phyloP scores from a whole-genome alignment of 148 eudicot genomes.

The Diospyros kaki region DNA sequence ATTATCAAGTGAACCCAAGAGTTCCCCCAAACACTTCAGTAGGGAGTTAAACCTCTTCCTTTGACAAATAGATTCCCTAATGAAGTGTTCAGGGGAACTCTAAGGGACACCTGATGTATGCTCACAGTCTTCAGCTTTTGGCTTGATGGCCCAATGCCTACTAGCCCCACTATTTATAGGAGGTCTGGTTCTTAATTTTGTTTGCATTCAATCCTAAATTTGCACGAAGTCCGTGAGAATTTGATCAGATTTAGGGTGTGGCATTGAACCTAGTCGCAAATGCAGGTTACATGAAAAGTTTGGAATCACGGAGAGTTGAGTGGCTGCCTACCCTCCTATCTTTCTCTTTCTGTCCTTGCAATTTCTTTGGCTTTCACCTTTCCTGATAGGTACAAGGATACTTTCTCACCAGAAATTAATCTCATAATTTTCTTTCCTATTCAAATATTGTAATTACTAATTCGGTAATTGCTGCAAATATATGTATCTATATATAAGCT shows the following conservation, averaged over 20 bases:
- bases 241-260: too few relatives aligned
- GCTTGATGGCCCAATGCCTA: not conserved
- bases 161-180: conserved; percentile 1
- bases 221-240: not conserved
- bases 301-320: not conserved
- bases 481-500: too few relatives aligned
- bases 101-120: conserved; percentile 12
- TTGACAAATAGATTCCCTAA: not conserved
- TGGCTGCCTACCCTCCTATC: conserved; percentile 7
- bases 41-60: not conserved
- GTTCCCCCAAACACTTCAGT: conserved; percentile 35
- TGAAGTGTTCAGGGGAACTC: conserved; percentile 20
- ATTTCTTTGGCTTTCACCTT: conserved; percentile 1
- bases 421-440: too few relatives aligned
- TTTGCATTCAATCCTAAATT: not conserved
- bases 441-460: too few relatives aligned
- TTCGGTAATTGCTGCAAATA: too few relatives aligned
- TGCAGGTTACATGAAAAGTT: conserved; percentile 5
- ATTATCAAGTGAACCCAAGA: conserved; percentile 13
- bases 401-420: not conserved
- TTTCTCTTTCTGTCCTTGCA: not conserved
- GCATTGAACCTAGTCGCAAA: not conserved
- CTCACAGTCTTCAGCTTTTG: not conserved
- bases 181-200: not conserved
- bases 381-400: not conserved